These are phyloP conservation scores for Botrytis sinoallii DNA, from an alignment of 2,329 filamentous ascomycete species.

Conservation along the genomic window DNA sequence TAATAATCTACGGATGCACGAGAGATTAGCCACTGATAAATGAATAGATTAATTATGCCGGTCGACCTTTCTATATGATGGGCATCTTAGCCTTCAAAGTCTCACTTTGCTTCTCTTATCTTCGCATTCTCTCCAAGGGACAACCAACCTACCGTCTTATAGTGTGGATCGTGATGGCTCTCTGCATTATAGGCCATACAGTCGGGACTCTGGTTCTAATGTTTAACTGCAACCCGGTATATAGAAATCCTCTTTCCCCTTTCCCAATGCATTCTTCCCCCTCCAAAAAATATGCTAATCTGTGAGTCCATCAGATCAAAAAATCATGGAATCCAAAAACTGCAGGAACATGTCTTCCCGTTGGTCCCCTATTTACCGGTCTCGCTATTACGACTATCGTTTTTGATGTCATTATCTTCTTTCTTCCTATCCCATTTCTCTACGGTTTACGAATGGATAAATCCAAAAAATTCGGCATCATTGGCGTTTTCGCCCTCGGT, in stretches of 20 bases:
- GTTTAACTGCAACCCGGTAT: slow-evolving; percentile 7
- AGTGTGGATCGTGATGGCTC: slow-evolving; percentile 1
- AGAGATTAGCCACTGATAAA: not conserved
- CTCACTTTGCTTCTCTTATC: slow-evolving; percentile 21
- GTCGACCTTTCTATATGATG: slow-evolving; percentile 22
- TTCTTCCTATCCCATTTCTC: slow-evolving; percentile 24
- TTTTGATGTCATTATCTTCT: slow-evolving; percentile 22
- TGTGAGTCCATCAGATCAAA: not conserved
- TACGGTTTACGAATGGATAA: slow-evolving; percentile 22
- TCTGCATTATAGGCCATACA: not conserved
- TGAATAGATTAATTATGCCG: slow-evolving; percentile 20
- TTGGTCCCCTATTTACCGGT: not conserved
- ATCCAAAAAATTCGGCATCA: slow-evolving; percentile 22
- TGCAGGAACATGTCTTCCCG: slow-evolving; percentile 2
- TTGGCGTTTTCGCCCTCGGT: slow-evolving; percentile 24
- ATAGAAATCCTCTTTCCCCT: not conserved
- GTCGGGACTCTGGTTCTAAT: slow-evolving; percentile 3
- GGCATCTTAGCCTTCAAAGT: slow-evolving; percentile 22
- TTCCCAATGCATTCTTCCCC: too few relatives aligned
- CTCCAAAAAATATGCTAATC: not conserved
- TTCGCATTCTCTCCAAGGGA: slow-evolving; percentile 21
- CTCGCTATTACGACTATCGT: not conserved
- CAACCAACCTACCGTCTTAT: slow-evolving; percentile 16
- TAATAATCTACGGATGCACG: not conserved
- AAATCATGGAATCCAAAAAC: slow-evolving; percentile 1